Conservation (phyloP, 768 basidiomycete species). For the Naematelia aurantialba region DNA sequence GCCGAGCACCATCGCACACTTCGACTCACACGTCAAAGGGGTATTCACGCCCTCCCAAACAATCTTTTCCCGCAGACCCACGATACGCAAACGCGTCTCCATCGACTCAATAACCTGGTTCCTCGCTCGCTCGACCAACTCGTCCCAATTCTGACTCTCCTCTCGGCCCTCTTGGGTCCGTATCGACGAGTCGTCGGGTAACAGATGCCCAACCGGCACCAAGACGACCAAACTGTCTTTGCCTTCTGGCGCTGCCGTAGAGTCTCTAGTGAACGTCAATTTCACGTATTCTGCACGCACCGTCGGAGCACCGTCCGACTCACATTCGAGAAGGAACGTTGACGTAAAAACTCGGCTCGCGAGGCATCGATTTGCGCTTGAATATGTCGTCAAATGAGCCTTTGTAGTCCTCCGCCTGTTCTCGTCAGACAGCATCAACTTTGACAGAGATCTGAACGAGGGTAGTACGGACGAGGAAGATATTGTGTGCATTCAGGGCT, state of each 20-base stretch:
- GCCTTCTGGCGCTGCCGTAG: slow-evolving; percentile 52
- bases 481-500: slow-evolving; percentile 52
- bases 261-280: slow-evolving; percentile 39
- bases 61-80: slow-evolving; percentile 48
- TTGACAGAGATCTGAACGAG: background rate
- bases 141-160: slow-evolving; percentile 45
- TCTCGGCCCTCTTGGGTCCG: background rate
- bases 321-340: slow-evolving; percentile 52
- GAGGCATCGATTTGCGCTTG: slow-evolving; percentile 51
- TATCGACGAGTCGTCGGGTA: slow-evolving; percentile 14
- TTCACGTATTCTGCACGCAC: no score
- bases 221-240: slow-evolving; percentile 52
- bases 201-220: slow-evolving; percentile 52
- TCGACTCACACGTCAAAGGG: slow-evolving; percentile 51
- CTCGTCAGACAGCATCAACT: slow-evolving; percentile 11
- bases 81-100: slow-evolving; percentile 41
- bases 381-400: slow-evolving; percentile 54
- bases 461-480: slow-evolving; percentile 47
- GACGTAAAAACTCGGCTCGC: slow-evolving; percentile 54
- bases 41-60: slow-evolving; percentile 52
- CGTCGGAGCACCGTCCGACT: no score
- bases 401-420: slow-evolving; percentile 52
- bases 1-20: no score
- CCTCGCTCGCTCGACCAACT: slow-evolving; percentile 46
- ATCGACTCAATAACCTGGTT: slow-evolving; percentile 46